A percentile compares a stretch with the other conserved stretches of the same genome.
Evolutionary conservation across 2,329 filamentous ascomycete genomes (phyloP).

Genomic region (Aspergillus spinulosporus): DNA sequence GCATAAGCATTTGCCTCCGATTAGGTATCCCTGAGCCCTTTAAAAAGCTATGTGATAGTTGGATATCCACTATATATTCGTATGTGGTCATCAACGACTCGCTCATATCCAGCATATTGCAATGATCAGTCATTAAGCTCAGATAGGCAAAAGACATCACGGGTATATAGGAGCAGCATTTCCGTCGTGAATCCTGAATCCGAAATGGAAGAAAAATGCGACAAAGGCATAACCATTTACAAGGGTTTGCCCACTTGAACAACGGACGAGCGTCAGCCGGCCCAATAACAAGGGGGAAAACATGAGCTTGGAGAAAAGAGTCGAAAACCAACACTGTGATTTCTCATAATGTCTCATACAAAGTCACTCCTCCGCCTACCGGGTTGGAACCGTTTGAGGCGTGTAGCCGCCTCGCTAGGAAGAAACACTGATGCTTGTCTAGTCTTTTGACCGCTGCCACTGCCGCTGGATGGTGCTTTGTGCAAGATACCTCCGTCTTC

Average conservation of each 20-base stretch:
- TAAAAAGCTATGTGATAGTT: too few relatives aligned
- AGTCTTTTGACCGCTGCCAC: constrained; percentile 1
- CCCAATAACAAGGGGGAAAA: neutral
- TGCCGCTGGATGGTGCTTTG: neutral
- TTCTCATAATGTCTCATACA: neutral
- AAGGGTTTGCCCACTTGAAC: neutral
- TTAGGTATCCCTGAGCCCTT: too few relatives aligned
- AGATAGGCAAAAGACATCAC: neutral
- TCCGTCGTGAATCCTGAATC: neutral
- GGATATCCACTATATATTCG: neutral
- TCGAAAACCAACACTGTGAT: too few relatives aligned
- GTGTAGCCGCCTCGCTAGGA: constrained; percentile 8
- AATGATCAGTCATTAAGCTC: neutral
- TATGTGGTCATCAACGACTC: neutral
- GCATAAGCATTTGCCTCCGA: neutral
- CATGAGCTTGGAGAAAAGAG: neutral
- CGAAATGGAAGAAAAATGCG: neutral
- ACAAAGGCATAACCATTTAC: neutral
- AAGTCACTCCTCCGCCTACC: constrained; percentile 14
- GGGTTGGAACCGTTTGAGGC: constrained; percentile 7
- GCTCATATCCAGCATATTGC: neutral
- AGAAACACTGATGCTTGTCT: neutral
- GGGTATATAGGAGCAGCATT: neutral
- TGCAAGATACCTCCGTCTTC: neutral
- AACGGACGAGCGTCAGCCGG: neutral